phyloP scores from a whole-genome alignment of 2,329 filamentous ascomycete genomes.

The Simplicillium aogashimaense region DNA sequence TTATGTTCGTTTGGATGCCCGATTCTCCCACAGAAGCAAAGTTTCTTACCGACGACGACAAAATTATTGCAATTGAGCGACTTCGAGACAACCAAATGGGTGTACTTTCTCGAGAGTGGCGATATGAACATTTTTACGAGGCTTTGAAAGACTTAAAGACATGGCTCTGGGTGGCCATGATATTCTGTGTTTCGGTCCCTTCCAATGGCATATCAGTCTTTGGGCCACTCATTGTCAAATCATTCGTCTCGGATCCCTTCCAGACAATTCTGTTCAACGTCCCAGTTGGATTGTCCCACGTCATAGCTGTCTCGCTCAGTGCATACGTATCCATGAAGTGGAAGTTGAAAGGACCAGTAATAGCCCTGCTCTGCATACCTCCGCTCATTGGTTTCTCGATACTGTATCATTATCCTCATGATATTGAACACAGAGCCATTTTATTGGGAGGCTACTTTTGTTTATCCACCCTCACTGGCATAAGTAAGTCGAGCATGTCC shows the following conservation, averaged over 20 bases:
- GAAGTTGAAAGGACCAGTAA: conserved; percentile 47
- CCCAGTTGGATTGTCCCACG: conserved; percentile 48
- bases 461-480: conserved; percentile 44
- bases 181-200: conserved; percentile 46
- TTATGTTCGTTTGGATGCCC: conserved; percentile 37
- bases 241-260: conserved; percentile 47
- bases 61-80: conserved; percentile 42
- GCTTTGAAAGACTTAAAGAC: conserved; percentile 47
- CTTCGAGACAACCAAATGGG: conserved; percentile 46
- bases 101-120: conserved; percentile 40
- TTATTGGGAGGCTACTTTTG: conserved; percentile 48
- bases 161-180: conserved; percentile 46
- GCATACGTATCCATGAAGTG: conserved; percentile 43
- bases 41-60: conserved; percentile 40
- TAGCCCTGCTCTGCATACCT: conserved; percentile 43
- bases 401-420: conserved; percentile 38
- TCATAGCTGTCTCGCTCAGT: conserved; percentile 46
- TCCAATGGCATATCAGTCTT: conserved; percentile 49
- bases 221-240: conserved; percentile 48
- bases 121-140: conserved; percentile 41
- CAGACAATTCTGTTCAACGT: conserved; percentile 52
- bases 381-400: conserved; percentile 48
- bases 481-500: conserved; percentile 21
- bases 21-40: conserved; percentile 39
- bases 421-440: conserved; percentile 31